Evolutionary conservation across 2,329 filamentous ascomycete species (phyloP), one percentile per base, ranked within the genome.

Genomic region (Alternaria incomplexa): DNA sequence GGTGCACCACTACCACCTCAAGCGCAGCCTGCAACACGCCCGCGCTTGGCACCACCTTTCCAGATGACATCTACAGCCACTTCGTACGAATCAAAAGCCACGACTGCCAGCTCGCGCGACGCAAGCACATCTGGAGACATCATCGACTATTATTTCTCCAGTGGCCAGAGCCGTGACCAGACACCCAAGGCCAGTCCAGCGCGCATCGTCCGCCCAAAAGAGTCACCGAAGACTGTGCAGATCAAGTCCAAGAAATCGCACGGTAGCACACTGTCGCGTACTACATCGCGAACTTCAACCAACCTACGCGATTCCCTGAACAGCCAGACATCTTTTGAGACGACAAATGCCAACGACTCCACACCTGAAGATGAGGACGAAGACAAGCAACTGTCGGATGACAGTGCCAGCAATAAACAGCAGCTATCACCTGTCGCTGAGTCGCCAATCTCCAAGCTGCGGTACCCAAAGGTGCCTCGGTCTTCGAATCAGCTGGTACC

Each of bases 381-480:
- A 50, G 73, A 78, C 26, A 78, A 73, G 64, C 72, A 72, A 54
- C 64, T 76, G 7, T 67, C 68, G 3, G 68, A 74, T 44, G 67
- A 72, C n/a, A 60, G 36, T 36, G 50, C 25, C 25, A 58, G 48
- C 46, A 73, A 64, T 50, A 71, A 69, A 26, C 55, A 53, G 32
- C 65, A 48, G 22, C 75, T 84, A 6, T 81, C 80, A 10, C 81
- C 82, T 5, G 81, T 83, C 1, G 78, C 76, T 5, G 81, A 82
- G 61, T 81, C 79, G 2, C 82, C 82, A 7, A 82, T 83, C n/a
- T 78, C 79, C 20, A 74, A 74, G 0, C 73, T 85, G 12, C 73
- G 78, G 32, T 85, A 85, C 64, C 83, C 83, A 7, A 84, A 85
- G 66, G 75, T 85, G 3, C 83, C 83, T 3, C 74, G 83, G 13